Evolutionary conservation across 1,284 basidiomycete genomes (phyloP).

Genomic region (Heterobasidion occidentale): DNA sequence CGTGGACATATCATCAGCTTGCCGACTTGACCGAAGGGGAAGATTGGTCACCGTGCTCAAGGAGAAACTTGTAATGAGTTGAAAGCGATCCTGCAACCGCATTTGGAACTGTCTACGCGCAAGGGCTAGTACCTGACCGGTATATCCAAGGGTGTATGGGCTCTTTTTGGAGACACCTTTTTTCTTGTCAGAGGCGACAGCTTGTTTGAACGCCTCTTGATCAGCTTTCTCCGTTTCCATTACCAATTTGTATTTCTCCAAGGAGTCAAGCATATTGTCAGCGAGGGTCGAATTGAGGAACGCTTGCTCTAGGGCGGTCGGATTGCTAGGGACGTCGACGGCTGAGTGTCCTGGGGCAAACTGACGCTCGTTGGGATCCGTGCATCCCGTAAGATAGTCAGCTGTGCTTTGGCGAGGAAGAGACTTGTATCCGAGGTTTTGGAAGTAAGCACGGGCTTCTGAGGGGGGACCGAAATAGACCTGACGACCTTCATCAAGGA

Average conservation of each 20-base stretch:
- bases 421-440: slow-evolving; percentile 67
- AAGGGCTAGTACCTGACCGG: slow-evolving; percentile 67
- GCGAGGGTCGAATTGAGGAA: slow-evolving; percentile 54
- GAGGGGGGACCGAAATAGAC: slow-evolving; percentile 75
- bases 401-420: slow-evolving; percentile 69
- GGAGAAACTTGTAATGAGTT: slow-evolving; percentile 65
- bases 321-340: slow-evolving; percentile 62
- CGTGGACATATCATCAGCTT: too few relatives aligned
- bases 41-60: slow-evolving; percentile 38
- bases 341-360: slow-evolving; percentile 67
- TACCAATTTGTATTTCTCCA: slow-evolving; percentile 56
- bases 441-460: slow-evolving; percentile 75
- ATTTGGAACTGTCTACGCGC: slow-evolving; percentile 72
- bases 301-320: slow-evolving; percentile 65
- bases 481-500: slow-evolving; percentile 78
- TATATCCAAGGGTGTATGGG: slow-evolving; percentile 81
- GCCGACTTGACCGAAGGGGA: background rate
- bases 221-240: slow-evolving; percentile 60
- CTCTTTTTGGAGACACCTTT: slow-evolving; percentile 77
- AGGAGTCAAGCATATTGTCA: slow-evolving; percentile 38
- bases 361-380: slow-evolving; percentile 82
- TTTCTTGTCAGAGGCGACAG: slow-evolving; percentile 77
- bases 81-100: slow-evolving; percentile 77
- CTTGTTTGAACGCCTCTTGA: slow-evolving; percentile 70
- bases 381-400: slow-evolving; percentile 82